These are phyloP conservation scores for Pyrenopolyporus hunteri DNA, from an alignment of 495 filamentous ascomycete genomes.

Conservation along the genomic window DNA sequence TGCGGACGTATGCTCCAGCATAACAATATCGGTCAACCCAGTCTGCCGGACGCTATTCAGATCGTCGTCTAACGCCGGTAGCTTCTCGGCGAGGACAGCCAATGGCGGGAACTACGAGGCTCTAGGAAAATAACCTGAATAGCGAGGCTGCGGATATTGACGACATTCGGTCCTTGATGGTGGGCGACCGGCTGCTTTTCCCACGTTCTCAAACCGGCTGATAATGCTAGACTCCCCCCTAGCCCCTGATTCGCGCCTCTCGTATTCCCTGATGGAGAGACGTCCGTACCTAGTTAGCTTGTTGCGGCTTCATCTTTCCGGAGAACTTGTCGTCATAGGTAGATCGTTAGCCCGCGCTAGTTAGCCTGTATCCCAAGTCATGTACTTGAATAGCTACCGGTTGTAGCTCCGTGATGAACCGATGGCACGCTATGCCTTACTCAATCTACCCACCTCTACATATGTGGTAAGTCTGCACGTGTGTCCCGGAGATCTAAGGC, in stretches of 20 bases:
- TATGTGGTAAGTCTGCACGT: not conserved
- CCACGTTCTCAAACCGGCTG: not conserved
- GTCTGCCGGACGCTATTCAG: too few species aligned
- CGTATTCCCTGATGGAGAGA: not conserved
- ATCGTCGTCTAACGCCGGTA: too few species aligned
- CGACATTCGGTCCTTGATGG: too few species aligned
- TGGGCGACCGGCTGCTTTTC: too few species aligned
- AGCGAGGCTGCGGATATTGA: not conserved
- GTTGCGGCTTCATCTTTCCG: not conserved
- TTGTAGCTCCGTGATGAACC: not conserved
- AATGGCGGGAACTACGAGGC: too few species aligned
- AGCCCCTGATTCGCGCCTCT: not conserved
- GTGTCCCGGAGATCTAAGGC: not conserved
- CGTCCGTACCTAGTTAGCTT: not conserved
- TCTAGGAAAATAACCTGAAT: not conserved
- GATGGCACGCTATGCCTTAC: constrained; percentile 1
- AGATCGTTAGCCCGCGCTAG: not conserved
- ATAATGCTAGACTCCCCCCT: constrained; percentile 12
- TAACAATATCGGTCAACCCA: too few species aligned
- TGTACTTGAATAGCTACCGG: too few species aligned
- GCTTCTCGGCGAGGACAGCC: too few species aligned
- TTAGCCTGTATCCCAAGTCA: not conserved
- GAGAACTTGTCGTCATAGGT: constrained; percentile 1
- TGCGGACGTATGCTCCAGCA: too few species aligned
- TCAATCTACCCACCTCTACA: not conserved